phyloP scores from a whole-genome alignment of 1,139 yeast species.

The Zygoascus sp. region DNA sequence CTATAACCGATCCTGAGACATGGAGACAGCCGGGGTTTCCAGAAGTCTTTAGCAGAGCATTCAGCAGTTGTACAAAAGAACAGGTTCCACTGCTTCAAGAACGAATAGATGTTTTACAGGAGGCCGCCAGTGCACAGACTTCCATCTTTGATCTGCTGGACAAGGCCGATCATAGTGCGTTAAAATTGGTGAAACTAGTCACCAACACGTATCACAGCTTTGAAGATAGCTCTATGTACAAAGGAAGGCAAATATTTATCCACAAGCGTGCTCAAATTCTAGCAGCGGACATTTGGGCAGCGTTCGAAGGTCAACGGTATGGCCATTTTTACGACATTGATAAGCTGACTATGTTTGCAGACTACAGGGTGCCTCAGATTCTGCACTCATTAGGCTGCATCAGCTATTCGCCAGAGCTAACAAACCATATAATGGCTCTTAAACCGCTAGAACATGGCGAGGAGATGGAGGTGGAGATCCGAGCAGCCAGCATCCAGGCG shows the following conservation, averaged over 20 bases:
- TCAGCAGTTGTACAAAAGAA: slow-evolving; percentile 33
- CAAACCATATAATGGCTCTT: slow-evolving; percentile 22
- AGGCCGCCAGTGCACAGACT: slow-evolving; percentile 33
- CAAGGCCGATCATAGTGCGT: slow-evolving; percentile 32
- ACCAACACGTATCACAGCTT: slow-evolving; percentile 33
- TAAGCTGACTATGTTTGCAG: slow-evolving; percentile 44
- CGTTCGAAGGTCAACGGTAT: slow-evolving; percentile 36
- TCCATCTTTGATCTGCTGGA: slow-evolving; percentile 29
- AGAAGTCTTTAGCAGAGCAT: slow-evolving; percentile 29
- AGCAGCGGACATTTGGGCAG: slow-evolving; percentile 43
- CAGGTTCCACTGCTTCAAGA: slow-evolving; percentile 36
- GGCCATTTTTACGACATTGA: slow-evolving; percentile 40
- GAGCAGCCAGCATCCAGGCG: slow-evolving; percentile 41
- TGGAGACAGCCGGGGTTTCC: slow-evolving; percentile 33
- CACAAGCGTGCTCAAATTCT: slow-evolving; percentile 42
- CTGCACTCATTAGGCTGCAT: slow-evolving; percentile 37
- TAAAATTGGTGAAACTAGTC: slow-evolving; percentile 30
- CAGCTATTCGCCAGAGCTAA: slow-evolving; percentile 32
- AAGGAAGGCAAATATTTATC: slow-evolving; percentile 31
- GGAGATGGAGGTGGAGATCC: slow-evolving; percentile 37
- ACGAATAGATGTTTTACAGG: slow-evolving; percentile 34
- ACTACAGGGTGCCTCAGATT: slow-evolving; percentile 44
- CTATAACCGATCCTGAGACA: slow-evolving; percentile 36
- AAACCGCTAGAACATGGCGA: slow-evolving; percentile 30
- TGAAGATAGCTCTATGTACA: slow-evolving; percentile 33